These are phyloP conservation scores for Talaromyces trachyspermus DNA, from an alignment of 495 filamentous ascomycete genomes.

Conservation along the genomic window DNA sequence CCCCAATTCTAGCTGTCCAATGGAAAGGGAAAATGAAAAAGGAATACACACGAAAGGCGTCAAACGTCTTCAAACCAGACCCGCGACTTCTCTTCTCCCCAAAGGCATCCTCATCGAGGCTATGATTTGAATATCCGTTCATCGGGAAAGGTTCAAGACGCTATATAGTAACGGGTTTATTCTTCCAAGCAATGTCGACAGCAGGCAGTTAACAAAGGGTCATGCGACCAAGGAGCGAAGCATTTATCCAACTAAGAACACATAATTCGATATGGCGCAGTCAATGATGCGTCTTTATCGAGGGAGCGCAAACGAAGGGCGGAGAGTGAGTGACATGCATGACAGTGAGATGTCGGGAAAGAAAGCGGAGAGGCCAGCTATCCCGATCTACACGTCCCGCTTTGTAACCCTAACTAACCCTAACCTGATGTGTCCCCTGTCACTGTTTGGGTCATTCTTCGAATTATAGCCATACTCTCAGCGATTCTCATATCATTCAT, in stretches of 20 bases:
- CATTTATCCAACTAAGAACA: slow-evolving; percentile 6
- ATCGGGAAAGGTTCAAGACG: slow-evolving; percentile 43
- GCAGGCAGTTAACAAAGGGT: not conserved
- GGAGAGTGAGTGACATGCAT: no score
- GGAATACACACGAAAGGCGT: slow-evolving; percentile 81
- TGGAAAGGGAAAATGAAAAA: not conserved
- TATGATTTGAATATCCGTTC: slow-evolving; percentile 65
- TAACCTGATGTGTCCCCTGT: no score
- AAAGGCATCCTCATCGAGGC: slow-evolving; percentile 71
- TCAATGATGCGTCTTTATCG: not conserved
- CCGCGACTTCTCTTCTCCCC: slow-evolving; percentile 59
- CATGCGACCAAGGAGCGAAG: not conserved
- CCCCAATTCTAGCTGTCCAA: no score
- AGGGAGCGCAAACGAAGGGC: no score
- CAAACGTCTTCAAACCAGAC: slow-evolving; percentile 69
- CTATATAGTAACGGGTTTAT: no score
- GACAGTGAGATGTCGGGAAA: not conserved
- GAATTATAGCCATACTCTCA: no score
- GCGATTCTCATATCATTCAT: no score
- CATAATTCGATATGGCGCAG: not conserved
- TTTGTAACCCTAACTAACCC: not conserved
- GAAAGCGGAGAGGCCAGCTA: slow-evolving; percentile 10
- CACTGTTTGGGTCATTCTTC: no score
- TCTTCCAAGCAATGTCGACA: not conserved
- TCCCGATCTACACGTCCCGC: not conserved